phyloP scores from a whole-genome alignment of 2,329 filamentous ascomycete genomes.

The Botrytis porri region DNA sequence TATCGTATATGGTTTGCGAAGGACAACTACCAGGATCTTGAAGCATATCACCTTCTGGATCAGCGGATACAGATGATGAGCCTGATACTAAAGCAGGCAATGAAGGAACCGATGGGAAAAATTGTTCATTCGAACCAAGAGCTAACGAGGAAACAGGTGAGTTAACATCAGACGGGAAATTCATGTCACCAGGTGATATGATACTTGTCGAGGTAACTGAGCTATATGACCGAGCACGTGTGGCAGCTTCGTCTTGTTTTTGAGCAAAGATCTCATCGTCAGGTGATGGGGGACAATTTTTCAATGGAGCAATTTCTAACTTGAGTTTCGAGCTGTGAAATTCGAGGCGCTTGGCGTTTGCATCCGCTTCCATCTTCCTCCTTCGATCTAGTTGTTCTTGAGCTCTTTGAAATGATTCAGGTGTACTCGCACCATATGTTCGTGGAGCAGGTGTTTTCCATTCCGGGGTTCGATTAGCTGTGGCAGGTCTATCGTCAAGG shows the following conservation, averaged over 20 bases:
- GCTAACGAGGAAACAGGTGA: conserved; percentile 46
- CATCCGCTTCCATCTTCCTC: conserved; percentile 39
- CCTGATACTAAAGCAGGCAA: conserved; percentile 61
- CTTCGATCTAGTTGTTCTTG: conserved; percentile 37
- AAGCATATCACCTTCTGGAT: conserved; percentile 59
- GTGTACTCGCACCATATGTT: conserved; percentile 41
- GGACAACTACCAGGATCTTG: conserved; percentile 50
- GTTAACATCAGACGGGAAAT: conserved; percentile 23
- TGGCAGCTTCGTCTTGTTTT: conserved; percentile 27
- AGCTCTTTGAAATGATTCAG: conserved; percentile 43
- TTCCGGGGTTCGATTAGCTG: conserved; percentile 47
- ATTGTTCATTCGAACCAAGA: conserved; percentile 42
- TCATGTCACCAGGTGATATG: conserved; percentile 40
- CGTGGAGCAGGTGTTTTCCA: conserved; percentile 40
- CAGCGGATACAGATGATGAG: conserved; percentile 61
- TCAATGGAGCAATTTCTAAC: conserved; percentile 4
- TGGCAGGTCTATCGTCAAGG: conserved; percentile 47
- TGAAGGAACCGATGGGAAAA: conserved; percentile 60
- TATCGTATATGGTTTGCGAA: conserved; percentile 32
- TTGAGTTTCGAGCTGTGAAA: conserved; percentile 16
- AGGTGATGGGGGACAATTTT: conserved; percentile 47
- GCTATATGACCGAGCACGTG: conserved; percentile 34
- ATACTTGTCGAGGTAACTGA: conserved; percentile 40
- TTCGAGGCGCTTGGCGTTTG: conserved; percentile 38
- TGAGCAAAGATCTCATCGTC: conserved; percentile 42